Evolutionary conservation across 1,284 basidiomycete genomes (phyloP).

Genomic region (Agroathelia rolfsii): DNA sequence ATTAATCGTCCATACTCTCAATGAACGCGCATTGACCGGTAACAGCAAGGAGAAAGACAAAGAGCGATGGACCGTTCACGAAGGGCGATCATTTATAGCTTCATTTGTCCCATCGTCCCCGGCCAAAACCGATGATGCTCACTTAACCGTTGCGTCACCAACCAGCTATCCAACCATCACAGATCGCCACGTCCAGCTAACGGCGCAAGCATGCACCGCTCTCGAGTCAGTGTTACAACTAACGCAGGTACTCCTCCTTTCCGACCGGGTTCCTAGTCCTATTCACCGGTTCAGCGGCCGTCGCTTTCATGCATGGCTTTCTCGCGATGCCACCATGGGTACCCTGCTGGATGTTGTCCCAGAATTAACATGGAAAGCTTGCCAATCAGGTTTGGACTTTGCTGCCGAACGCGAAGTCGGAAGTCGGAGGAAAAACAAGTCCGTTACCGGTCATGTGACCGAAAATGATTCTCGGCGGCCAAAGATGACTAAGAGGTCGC

Average conservation of each 20-base stretch:
- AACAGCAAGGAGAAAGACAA: constrained; percentile 43
- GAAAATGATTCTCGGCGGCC: no score
- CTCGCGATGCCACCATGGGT: constrained; percentile 16
- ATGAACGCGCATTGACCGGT: constrained; percentile 33
- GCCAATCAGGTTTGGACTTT: constrained; percentile 36
- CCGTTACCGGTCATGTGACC: constrained; percentile 8
- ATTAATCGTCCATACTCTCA: constrained; percentile 44
- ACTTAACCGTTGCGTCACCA: constrained; percentile 15
- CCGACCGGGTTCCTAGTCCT: constrained; percentile 33
- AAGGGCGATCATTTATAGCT: constrained; percentile 56
- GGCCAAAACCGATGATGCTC: constrained; percentile 4
- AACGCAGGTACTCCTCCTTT: constrained; percentile 48
- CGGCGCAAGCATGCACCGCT: constrained; percentile 55
- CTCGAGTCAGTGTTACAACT: constrained; percentile 51
- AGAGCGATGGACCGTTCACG: constrained; percentile 61
- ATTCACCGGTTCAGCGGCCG: constrained; percentile 46
- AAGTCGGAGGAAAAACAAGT: constrained; percentile 29
- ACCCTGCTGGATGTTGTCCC: constrained; percentile 17
- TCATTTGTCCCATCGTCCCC: constrained; percentile 24
- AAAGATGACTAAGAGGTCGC: no score
- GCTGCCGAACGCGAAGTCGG: constrained; percentile 31
- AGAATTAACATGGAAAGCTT: constrained; percentile 36
- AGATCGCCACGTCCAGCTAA: constrained; percentile 62
- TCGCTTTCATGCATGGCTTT: constrained; percentile 43
- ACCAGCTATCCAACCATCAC: constrained; percentile 24